phyloP scores from a whole-genome alignment of 352 stramenopile species.

The Globisporangium okanoganense region DNA sequence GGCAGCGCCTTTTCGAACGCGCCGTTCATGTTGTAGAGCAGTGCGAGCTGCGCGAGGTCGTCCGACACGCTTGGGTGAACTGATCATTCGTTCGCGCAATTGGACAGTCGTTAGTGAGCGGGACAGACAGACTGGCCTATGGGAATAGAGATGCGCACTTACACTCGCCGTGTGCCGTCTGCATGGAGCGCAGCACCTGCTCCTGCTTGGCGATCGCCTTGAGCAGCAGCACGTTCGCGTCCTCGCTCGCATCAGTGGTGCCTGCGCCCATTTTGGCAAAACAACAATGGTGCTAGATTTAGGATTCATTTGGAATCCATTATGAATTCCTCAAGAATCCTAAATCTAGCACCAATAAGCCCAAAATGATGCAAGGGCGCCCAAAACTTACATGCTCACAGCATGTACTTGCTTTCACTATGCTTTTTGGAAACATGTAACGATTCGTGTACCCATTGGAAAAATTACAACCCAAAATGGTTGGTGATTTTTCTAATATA shows the following conservation, averaged over 20 bases:
- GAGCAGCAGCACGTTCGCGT: slow-evolving; percentile 38
- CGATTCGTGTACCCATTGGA: no score
- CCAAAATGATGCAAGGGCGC: no score
- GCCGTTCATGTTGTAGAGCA: slow-evolving; percentile 69
- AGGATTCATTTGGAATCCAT: no score
- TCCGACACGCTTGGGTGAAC: slow-evolving; percentile 54
- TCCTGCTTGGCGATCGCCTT: slow-evolving; percentile 47
- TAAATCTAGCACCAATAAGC: no score
- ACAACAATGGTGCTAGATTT: no score
- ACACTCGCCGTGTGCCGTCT: slow-evolving; percentile 52
- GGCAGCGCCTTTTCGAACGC: slow-evolving; percentile 60
- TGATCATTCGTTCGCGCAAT: slow-evolving; percentile 7
- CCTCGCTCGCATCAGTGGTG: slow-evolving; percentile 11
- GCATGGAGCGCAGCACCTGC: slow-evolving; percentile 35
- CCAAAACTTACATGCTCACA: no score
- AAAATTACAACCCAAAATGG: no score
- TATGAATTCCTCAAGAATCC: no score
- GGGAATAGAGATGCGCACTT: background rate
- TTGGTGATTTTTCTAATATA: no score
- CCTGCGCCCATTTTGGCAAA: slow-evolving; percentile 7
- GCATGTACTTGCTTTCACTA: no score
- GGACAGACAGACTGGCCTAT: background rate
- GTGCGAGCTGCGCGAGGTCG: slow-evolving; percentile 57
- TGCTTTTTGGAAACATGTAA: no score
- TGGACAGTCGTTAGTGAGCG: background rate